phyloP scores from a whole-genome alignment of 2,329 filamentous ascomycete genomes.

The Colletotrichum neosansevieriae region DNA sequence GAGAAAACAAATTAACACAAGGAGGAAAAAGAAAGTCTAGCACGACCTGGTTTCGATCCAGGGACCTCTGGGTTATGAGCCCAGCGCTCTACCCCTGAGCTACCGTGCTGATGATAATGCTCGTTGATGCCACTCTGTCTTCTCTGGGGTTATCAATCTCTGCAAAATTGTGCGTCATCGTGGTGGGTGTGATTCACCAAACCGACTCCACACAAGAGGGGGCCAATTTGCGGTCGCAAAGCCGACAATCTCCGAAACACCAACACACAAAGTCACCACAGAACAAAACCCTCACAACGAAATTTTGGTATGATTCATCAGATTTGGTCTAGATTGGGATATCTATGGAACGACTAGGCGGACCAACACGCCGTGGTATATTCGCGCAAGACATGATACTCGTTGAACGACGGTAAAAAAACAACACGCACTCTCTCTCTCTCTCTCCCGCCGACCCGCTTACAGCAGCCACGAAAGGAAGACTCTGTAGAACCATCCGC shows the following conservation, averaged over 20 bases:
- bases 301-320: slow-evolving; percentile 3
- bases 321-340: slow-evolving; percentile 34
- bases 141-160: not conserved
- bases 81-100: slow-evolving; percentile 41
- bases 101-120: slow-evolving; percentile 15
- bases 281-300: not conserved
- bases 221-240: not conserved
- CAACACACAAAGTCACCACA: not conserved
- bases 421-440: not conserved
- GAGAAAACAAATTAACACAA: not conserved
- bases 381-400: slow-evolving; percentile 38
- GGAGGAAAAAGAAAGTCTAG: not conserved
- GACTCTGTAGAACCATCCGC: slow-evolving; percentile 46
- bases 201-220: not conserved
- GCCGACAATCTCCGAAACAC: slow-evolving; percentile 18
- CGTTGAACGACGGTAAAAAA: slow-evolving; percentile 11
- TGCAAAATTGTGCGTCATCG: slow-evolving; percentile 8
- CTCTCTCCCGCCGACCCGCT: not conserved
- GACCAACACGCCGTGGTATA: slow-evolving; percentile 39
- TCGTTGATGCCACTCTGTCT: accelerated
- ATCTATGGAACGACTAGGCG: slow-evolving; percentile 33
- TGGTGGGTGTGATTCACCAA: not conserved
- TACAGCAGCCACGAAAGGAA: slow-evolving; percentile 44
- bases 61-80: slow-evolving; percentile 41
- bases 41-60: slow-evolving; percentile 41